Conservation (phyloP, 768 basidiomycete genomes). For the Exsudoporus frostii region DNA sequence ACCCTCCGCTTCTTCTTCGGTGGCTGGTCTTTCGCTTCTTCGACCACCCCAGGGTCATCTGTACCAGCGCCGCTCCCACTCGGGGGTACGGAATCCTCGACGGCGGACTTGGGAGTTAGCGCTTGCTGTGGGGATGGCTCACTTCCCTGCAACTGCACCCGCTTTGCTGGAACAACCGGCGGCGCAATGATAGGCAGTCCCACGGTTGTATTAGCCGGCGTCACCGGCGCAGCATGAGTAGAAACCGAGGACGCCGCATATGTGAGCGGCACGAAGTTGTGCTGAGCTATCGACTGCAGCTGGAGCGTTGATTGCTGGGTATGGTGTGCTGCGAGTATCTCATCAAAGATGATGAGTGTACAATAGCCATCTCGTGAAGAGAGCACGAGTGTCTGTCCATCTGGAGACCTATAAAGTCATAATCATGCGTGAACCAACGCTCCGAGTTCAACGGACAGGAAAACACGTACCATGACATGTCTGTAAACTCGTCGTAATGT, state of each 20-base stretch:
- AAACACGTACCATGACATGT: conserved; percentile 81
- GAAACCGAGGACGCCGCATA: conserved; percentile 18
- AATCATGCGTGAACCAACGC: conserved; percentile 3
- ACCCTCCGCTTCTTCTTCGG: conserved; percentile 86
- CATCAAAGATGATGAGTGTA: conserved; percentile 92
- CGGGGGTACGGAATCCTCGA: conserved; percentile 20
- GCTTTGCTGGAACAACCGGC: conserved; percentile 34
- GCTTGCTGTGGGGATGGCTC: conserved; percentile 9
- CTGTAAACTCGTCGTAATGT: conserved; percentile 98
- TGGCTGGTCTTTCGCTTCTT: conserved; percentile 43
- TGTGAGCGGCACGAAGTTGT: conserved; percentile 67
- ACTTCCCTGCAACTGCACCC: conserved; percentile 32
- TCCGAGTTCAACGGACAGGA: neutral
- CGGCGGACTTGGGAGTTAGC: conserved; percentile 30
- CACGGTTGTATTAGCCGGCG: conserved; percentile 34
- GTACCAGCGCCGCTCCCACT: conserved; percentile 11
- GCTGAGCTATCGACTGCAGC: conserved; percentile 85
- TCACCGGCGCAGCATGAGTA: conserved; percentile 19
- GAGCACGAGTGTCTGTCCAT: conserved; percentile 89
- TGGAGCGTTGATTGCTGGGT: conserved; percentile 91
- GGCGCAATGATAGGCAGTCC: conserved; percentile 31
- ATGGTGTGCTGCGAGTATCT: conserved; percentile 82
- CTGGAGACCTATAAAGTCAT: conserved; percentile 73
- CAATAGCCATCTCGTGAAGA: conserved; percentile 97
- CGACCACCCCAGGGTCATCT: conserved; percentile 9